Conservation (phyloP, 805 yeast species). For the Wickerhamiella domercqiae region DNA sequence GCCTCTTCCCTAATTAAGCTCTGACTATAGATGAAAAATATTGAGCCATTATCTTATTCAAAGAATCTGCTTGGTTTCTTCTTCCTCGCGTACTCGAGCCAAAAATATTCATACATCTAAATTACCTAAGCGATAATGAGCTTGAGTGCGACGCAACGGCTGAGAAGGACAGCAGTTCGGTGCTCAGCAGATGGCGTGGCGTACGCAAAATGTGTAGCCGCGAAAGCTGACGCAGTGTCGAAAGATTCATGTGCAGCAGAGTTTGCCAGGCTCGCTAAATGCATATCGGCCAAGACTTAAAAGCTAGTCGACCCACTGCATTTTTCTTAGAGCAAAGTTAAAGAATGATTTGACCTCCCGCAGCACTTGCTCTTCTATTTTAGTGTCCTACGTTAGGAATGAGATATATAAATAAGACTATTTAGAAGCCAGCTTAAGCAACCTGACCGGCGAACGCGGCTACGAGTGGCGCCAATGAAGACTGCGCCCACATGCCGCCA, state of each 20-base stretch:
- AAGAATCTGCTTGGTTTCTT: too few species aligned
- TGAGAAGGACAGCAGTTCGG: slow-evolving; percentile 12
- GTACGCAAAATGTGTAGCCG: slow-evolving; percentile 16
- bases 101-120: too few species aligned
- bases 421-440: slow-evolving; percentile 6
- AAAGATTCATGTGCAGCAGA: slow-evolving; percentile 15
- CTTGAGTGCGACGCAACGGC: slow-evolving; percentile 10
- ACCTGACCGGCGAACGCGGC: slow-evolving; percentile 17
- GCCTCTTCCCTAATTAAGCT: not conserved
- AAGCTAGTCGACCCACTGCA: too few species aligned
- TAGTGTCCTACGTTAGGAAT: not conserved
- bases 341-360: not conserved
- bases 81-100: too few species aligned
- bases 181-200: slow-evolving; percentile 13
- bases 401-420: not conserved
- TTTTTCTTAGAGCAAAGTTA: slow-evolving; percentile 4
- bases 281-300: slow-evolving; percentile 12
- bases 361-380: not conserved
- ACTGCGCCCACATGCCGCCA: slow-evolving; percentile 26
- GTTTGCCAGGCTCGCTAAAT: slow-evolving; percentile 11
- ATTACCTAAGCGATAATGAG: too few species aligned
- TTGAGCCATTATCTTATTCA: too few species aligned
- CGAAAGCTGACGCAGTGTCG: slow-evolving; percentile 13
- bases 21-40: too few species aligned
- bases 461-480: slow-evolving; percentile 16